These are phyloP conservation scores for Suillus placidus DNA, from an alignment of 768 basidiomycete species.

Conservation along the genomic window DNA sequence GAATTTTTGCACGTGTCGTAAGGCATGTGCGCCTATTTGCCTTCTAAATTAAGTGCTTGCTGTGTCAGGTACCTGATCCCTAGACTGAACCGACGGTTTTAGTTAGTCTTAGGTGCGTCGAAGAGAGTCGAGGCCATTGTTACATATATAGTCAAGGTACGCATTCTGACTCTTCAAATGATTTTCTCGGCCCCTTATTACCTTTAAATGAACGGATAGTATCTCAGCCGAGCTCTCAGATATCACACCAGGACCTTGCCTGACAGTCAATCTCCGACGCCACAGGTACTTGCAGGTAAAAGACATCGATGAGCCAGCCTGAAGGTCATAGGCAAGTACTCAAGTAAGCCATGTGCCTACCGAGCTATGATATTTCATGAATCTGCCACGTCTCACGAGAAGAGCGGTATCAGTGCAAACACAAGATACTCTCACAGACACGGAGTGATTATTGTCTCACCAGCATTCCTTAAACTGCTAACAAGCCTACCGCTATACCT, in stretches of 20 bases:
- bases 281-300: background rate
- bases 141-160: slow-evolving; percentile 1
- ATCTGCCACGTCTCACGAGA: background rate
- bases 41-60: background rate
- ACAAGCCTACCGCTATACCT: background rate
- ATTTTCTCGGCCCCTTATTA: background rate
- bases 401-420: background rate
- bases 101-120: slow-evolving; percentile 2
- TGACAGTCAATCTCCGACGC: slow-evolving; percentile 1
- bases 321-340: background rate
- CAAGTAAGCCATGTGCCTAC: background rate
- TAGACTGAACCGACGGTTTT: background rate
- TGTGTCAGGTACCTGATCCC: background rate
- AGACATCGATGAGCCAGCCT: background rate
- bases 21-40: background rate
- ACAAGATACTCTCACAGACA: background rate
- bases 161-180: background rate
- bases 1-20: background rate
- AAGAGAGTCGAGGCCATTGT: background rate
- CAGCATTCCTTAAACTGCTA: background rate
- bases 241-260: background rate
- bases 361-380: background rate
- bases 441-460: background rate
- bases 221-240: background rate
- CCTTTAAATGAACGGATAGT: background rate